Base-by-base conservation (phyloP, 1,284 basidiomycete genomes). In the Rhodotorula sp. region DNA sequence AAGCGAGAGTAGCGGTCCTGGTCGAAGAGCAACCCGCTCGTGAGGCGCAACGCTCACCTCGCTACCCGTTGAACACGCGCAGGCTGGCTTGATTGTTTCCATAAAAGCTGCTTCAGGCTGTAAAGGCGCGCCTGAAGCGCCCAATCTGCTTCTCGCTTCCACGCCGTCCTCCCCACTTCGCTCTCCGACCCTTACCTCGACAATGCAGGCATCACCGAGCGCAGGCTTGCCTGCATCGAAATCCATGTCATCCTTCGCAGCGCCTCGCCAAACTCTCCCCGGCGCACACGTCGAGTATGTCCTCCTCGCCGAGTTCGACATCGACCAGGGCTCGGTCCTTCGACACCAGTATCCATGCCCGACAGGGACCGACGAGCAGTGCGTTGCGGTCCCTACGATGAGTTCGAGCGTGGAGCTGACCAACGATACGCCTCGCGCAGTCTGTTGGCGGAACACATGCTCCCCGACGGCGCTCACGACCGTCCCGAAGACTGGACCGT, bases 401-500 rank as follows among this genome's bases (percentile, higher is more conserved):
- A 4, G 28, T 1, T 1, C 24, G 18, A 22, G 30, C 1, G 3
- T 4, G 7, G 22, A 50, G 9, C 28, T 26, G 11, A 24, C 44
- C 4, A 9, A 15, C 13, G 10, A 18, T 7, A 1, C 16, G 7
- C 24, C n/a, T 31, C 40, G 0, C 30, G 11, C 76, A 96, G 94
- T 73, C 86, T 93, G 31, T 85, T 99, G 6, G 96, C 95, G 2
- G 95, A 97, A 82, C 86, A 96, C 71, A 99, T 99, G 95, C 85
- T 99, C 24, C 95, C 95, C 1, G 95, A 99, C 80, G 96, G 96
- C 20, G 94, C 94, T 20, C 96, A 99, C 80, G 87, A 90, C 60
- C 89, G 95, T 72, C 83, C 89, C 24, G 92, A 96, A 80, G 95
- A 99, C 80, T 99, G 94, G 95, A 99, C 95, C 7, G 88, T 97